Evolutionary conservation across 1,284 basidiomycete genomes (phyloP).

Genomic region (Wallemia hederae): DNA sequence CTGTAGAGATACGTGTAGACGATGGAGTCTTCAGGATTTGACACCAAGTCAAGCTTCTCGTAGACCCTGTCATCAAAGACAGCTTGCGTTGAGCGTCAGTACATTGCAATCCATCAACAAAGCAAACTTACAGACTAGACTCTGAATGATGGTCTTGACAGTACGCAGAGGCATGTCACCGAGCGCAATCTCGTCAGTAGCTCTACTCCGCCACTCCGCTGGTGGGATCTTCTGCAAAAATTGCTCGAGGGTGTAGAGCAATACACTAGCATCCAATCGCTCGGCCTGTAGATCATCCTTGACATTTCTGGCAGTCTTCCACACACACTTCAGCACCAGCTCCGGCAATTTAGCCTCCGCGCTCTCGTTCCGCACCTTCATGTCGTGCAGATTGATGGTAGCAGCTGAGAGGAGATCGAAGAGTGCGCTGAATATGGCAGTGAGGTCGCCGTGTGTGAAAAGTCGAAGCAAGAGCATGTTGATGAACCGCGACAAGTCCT

Average conservation of each 20-base stretch:
- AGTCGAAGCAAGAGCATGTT: slow-evolving; percentile 90
- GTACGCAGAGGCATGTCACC: slow-evolving; percentile 92
- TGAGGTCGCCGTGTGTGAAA: slow-evolving; percentile 67
- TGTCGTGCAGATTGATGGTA: slow-evolving; percentile 47
- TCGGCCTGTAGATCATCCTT: slow-evolving; percentile 62
- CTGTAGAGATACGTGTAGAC: slow-evolving; percentile 21
- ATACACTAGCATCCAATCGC: slow-evolving; percentile 50
- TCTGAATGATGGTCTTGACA: slow-evolving; percentile 89
- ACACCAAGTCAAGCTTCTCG: slow-evolving; percentile 16
- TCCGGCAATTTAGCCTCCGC: slow-evolving; percentile 76
- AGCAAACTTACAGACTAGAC: slow-evolving; percentile 51
- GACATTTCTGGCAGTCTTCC: slow-evolving; percentile 87
- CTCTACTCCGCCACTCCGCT: slow-evolving; percentile 76
- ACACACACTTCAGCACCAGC: slow-evolving; percentile 86
- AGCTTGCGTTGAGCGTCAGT: slow-evolving; percentile 7
- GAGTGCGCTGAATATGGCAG: slow-evolving; percentile 63
- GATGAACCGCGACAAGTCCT: slow-evolving; percentile 77
- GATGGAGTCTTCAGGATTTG: slow-evolving; percentile 12
- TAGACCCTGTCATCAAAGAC: slow-evolving; percentile 19
- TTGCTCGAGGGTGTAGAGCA: slow-evolving; percentile 80
- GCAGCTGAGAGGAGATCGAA: slow-evolving; percentile 64
- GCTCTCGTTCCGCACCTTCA: slow-evolving; percentile 36
- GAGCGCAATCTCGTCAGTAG: slow-evolving; percentile 65
- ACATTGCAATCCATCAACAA: not conserved
- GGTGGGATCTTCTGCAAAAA: slow-evolving; percentile 81